Evolutionary conservation across 1,284 basidiomycete genomes (phyloP), one percentile per base, ranked within the genome.

Genomic region (Golubevia sp.): DNA sequence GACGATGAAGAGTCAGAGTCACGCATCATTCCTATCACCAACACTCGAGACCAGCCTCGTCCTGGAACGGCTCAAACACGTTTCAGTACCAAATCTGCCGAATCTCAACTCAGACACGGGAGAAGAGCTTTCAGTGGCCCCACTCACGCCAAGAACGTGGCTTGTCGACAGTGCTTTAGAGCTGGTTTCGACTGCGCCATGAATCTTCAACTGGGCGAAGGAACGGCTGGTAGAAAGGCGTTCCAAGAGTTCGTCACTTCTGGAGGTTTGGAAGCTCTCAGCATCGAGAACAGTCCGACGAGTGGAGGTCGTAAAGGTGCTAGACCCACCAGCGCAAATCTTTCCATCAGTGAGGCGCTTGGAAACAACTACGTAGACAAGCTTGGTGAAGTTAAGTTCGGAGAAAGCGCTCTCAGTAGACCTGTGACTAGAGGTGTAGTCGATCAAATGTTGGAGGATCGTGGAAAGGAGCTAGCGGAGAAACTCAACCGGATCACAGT

Each of bases 201-300:
- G 67, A 71, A 74, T 52, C 56, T 74, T n/a, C 70, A 73, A 48
- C 58, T 70, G 1, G 70, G 72, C 1, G 62, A 72, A 34, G 70
- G 68, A 6, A 74, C 72, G 1, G 64, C 61, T 1, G 72, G 61
- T 6, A 55, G 72, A 13, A 68, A 68, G 27, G 72, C 72, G 1
- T 74, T 74, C 26, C 72, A 74, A 52, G 70, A 74, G 51, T 74
- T 74, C 57, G 70, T 72, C 38, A 63, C 67, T 27, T 63, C 72
- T 20, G 70, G 70, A 24, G 72, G 72, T 2, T 58, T 74, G 20
- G 61, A 71, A 6, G 72, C 72, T 25, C 53, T 72, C 54, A 68
- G 63, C n/a, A 64, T 70, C 49, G 59, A 61, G 8, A 63, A 70
- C 20, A 66, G 63, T 24, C 38, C 13, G 34, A 21, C 52, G 25